A percentile compares a stretch with the other conserved stretches of the same genome.
These are phyloP conservation scores for Cicer bijugum DNA, from an alignment of 306 rosid species.

Conservation along the genomic window DNA sequence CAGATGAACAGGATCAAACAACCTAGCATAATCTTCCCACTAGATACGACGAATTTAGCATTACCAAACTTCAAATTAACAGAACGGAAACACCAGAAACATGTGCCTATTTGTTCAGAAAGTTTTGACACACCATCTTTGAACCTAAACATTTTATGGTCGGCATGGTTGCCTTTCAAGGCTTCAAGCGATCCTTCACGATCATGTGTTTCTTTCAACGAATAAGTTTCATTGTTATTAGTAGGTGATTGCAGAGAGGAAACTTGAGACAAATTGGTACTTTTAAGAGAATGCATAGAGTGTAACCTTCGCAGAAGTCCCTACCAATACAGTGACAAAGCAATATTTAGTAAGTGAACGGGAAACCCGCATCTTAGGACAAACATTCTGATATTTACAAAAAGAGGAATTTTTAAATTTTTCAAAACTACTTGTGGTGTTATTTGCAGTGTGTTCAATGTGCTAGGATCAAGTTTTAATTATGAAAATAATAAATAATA, in stretches of 20 bases:
- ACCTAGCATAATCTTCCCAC: constrained; percentile 64
- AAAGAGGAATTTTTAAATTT: background rate
- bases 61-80: constrained; percentile 71
- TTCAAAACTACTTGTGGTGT: constrained; percentile 12
- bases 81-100: constrained; percentile 69
- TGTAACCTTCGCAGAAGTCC: constrained; percentile 69
- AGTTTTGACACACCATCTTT: constrained; percentile 54
- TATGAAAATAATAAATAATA: background rate
- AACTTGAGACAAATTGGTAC: constrained; percentile 51
- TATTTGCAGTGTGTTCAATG: background rate
- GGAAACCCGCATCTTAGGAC: constrained; percentile 18
- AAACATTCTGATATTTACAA: constrained; percentile 11
- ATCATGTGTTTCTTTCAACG: constrained; percentile 41
- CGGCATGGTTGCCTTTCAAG: constrained; percentile 40
- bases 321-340: constrained; percentile 46
- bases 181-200: constrained; percentile 42
- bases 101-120: constrained; percentile 61
- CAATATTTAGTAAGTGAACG: constrained; percentile 30
- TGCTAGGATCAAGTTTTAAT: constrained; percentile 2
- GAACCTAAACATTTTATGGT: constrained; percentile 42
- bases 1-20: constrained; percentile 59
- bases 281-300: constrained; percentile 60
- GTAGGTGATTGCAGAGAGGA: constrained; percentile 41
- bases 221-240: constrained; percentile 46
- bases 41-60: constrained; percentile 59